A percentile compares a stretch with the other conserved stretches of the same genome.
Evolutionary conservation across 495 filamentous ascomycete species (phyloP).

Genomic region (Bryoglossum gracile): DNA sequence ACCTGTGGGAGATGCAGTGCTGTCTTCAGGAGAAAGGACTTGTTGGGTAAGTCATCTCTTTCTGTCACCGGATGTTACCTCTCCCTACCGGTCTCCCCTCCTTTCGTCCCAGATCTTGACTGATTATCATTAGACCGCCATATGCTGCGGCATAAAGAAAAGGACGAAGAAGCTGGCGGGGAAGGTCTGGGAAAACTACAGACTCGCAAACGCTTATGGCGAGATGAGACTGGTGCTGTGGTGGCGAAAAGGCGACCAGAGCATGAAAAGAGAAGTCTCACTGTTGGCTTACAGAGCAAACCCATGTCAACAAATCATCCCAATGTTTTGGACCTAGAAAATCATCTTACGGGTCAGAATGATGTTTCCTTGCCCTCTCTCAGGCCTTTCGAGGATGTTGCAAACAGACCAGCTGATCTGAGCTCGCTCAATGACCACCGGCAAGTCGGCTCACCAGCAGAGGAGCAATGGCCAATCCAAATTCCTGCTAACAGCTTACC

Average conservation of each 20-base stretch:
- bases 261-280: slow-evolving; percentile 11
- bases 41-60: slow-evolving; percentile 46
- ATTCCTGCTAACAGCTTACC: neutral
- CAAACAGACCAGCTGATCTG: neutral
- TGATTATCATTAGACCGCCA: slow-evolving; percentile 54
- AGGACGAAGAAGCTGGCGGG: slow-evolving; percentile 52
- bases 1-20: slow-evolving; percentile 48
- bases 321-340: neutral
- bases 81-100: too few relatives aligned
- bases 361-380: slow-evolving; percentile 4
- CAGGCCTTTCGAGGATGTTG: too few relatives aligned
- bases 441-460: neutral
- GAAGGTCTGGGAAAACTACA: slow-evolving; percentile 47
- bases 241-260: slow-evolving; percentile 33
- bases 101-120: too few relatives aligned
- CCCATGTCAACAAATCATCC: neutral
- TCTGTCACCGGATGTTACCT: too few relatives aligned
- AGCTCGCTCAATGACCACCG: neutral
- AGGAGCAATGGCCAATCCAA: slow-evolving; percentile 1
- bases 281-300: too few relatives aligned
- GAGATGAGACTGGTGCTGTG: slow-evolving; percentile 47
- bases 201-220: slow-evolving; percentile 51
- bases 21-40: slow-evolving; percentile 46
- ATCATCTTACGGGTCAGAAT: neutral
- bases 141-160: slow-evolving; percentile 48